Conservation (phyloP, 2,329 filamentous ascomycete species). For the Cladosporium sp. region DNA sequence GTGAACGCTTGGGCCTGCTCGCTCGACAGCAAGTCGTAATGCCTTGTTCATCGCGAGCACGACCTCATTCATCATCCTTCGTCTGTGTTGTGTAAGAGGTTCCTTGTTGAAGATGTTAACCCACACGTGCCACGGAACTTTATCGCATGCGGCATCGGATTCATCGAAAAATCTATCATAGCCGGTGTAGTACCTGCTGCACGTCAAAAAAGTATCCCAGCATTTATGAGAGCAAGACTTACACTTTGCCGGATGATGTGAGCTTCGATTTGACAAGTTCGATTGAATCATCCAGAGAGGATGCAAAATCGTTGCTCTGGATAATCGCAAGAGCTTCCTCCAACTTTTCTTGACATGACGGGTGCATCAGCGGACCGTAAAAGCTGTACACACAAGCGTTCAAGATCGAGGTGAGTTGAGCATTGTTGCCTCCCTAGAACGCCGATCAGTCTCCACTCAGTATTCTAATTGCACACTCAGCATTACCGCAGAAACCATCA, state of each 20-base stretch:
- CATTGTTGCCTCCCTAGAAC: conserved; percentile 21
- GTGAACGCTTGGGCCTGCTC: conserved; percentile 13
- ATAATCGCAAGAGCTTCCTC: neutral
- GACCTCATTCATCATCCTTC: conserved; percentile 15
- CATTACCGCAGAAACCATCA: conserved; percentile 2
- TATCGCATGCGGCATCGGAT: conserved; percentile 12
- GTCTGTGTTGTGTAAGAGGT: conserved; percentile 15
- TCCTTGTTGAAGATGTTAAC: conserved; percentile 4
- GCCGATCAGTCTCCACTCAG: conserved; percentile 6
- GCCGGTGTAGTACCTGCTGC: conserved; percentile 14
- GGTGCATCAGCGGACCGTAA: conserved; percentile 5
- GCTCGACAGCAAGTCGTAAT: conserved; percentile 12
- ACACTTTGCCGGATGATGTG: conserved; percentile 2
- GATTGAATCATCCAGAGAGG: conserved; percentile 4
- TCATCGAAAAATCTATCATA: conserved; percentile 16
- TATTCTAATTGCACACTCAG: neutral
- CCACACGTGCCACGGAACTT: conserved; percentile 15
- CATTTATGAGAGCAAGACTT: neutral
- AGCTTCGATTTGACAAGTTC: conserved; percentile 8
- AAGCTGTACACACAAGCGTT: conserved; percentile 19
- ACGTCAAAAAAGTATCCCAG: neutral
- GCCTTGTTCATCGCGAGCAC: conserved; percentile 15
- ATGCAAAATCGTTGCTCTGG: conserved; percentile 1
- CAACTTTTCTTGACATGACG: conserved; percentile 10
- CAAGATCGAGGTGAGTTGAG: conserved; percentile 14